Percentiles rank a stretch among this genome's conserved stretches.
Conservation (phyloP, 1,284 basidiomycete species). For the Marasmius oreades region DNA sequence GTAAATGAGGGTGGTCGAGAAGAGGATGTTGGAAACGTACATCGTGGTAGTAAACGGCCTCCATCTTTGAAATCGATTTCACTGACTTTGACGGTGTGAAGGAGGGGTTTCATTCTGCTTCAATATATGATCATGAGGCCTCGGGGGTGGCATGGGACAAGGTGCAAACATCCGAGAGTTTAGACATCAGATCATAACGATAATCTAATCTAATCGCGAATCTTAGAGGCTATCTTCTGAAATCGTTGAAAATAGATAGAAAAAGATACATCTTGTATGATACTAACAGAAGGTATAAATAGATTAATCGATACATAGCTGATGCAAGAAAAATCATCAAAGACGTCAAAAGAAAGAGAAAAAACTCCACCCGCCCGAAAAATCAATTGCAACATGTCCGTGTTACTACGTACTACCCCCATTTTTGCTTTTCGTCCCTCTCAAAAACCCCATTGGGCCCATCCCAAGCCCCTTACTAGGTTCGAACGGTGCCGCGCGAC, state of each 20-base stretch:
- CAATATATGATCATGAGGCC: neutral
- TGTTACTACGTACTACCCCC: neutral
- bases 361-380: neutral
- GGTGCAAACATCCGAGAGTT: no score
- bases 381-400: neutral
- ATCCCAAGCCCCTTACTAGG: slow-evolving; percentile 27
- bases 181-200: no score
- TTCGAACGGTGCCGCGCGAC: slow-evolving; percentile 50
- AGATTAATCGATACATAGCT: no score
- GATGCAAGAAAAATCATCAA: no score
- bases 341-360: no score
- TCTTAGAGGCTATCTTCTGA: no score
- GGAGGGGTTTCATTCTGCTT: neutral
- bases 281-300: no score
- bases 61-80: slow-evolving; percentile 1
- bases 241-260: no score
- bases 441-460: neutral
- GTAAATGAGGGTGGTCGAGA: neutral
- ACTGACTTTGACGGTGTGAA: neutral
- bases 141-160: no score
- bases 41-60: slow-evolving; percentile 12
- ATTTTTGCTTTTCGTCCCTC: neutral
- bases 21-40: neutral
- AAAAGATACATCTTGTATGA: no score
- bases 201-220: no score